Evolutionary conservation across 139 green algal genomes (phyloP), one percentile per base, ranked within the genome.

Genomic region (Chlorella sorokiniana): DNA sequence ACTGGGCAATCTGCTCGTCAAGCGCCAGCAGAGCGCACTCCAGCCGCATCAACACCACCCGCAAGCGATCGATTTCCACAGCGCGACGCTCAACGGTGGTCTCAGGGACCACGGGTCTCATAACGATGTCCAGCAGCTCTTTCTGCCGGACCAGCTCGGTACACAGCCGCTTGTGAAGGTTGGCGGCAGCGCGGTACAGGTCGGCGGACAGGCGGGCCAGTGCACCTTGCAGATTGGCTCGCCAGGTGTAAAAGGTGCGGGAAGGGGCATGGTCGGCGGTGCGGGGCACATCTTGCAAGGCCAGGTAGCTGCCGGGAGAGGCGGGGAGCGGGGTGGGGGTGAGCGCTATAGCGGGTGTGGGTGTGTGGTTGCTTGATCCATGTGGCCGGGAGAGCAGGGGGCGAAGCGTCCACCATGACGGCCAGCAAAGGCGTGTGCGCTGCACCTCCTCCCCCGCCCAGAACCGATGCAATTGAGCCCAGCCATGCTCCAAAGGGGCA

Each of bases 241-340:
- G 80, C 91, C 91, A 98, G 14, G 94, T 93, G 89, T 95, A 98
- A 59, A 98, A 95, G 31, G 90, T 96, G 73, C 91, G 89, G 0
- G 88, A 91, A 27, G 95, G 89, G 1, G 93, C 94, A 65, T 93
- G 90, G 84, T 98, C 95, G 8, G 79, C 64, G 52, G 87, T 93
- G 52, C 89, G 90, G 3, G 95, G 93, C 31, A 98, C 86, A 81
- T 98, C 94, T 88, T 98, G 91, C 79, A 88, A 64, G 33, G 42
- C 42, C 31, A 89, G 29, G 42, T 83, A 83, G 41, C 74, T 86
- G 54, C 51, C 20, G 7, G 33, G 29, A 8, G 11, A 31, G n/a
- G 42, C 29, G 62, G 45, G 29, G 38, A 22, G 71, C 4, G 59
- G 37, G 14, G 9, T n/a, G 42, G 33, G 33, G 14, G 25, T 56